Conservation (phyloP, 78 protist species). For the Mastigamoeba balamuthi region DNA sequence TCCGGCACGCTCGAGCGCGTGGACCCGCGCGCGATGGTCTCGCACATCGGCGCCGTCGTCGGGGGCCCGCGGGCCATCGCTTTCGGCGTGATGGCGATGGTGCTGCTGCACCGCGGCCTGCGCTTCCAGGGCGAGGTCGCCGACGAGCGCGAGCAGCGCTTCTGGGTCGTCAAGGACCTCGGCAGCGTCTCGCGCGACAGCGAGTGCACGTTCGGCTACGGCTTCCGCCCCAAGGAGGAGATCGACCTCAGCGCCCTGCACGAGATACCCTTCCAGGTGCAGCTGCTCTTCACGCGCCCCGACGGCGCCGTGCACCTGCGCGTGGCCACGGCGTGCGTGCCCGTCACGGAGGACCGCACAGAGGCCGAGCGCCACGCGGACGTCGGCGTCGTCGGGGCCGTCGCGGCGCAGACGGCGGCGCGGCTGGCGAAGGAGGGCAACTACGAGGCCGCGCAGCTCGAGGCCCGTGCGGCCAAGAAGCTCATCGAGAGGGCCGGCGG, state of each 20-base stretch:
- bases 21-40: neutral
- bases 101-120: neutral
- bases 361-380: conserved; percentile 5
- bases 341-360: neutral
- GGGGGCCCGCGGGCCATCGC: neutral
- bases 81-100: neutral
- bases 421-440: conserved; percentile 1
- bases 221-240: conserved; percentile 4
- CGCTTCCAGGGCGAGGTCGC: neutral
- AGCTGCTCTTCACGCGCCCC: conserved; percentile 26
- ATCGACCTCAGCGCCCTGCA: neutral
- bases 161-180: conserved; percentile 8
- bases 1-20: neutral
- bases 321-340: conserved; percentile 14
- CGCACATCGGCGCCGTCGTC: neutral
- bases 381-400: neutral
- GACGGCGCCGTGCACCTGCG: conserved; percentile 33
- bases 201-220: conserved; percentile 32
- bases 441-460: conserved; percentile 4
- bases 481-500: neutral
- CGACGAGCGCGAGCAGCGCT: neutral
- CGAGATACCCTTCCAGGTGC: conserved; percentile 35
- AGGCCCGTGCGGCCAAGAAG: conserved; percentile 1
- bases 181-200: conserved; percentile 36
- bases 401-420: conserved; percentile 29